Base-by-base conservation (phyloP, 306 rosid species). In the Senna tora region DNA sequence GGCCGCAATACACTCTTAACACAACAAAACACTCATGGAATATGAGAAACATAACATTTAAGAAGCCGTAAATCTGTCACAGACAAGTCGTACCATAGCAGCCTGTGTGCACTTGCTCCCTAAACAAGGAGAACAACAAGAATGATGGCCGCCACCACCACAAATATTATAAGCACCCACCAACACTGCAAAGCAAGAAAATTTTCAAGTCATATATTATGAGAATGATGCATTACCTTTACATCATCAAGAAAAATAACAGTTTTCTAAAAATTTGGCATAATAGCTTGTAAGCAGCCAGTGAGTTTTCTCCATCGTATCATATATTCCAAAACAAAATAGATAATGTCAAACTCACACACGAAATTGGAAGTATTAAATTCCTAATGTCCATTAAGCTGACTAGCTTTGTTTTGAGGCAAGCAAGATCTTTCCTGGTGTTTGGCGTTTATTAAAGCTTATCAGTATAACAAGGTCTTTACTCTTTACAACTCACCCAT, bases 161-260 rank as follows among this genome's bases (percentile, higher is more conserved):
- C 85, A 53, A 84, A 11, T 42, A 83, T 50, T 71, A 17, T 67
- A 70, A 86, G 56, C 83, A 79, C 78, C 95, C 91, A 89, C 88
- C 91, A 86, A 79, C 85, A 89, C 95, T 89, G 95, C 84, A 82
- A 55, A 46, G 58, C 16, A 84, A 78, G 52, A 80, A 42, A 66
- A 16, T 60, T 50, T 12, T 19, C 17, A 71, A 39, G 54, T 60
- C 67, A 68, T 16, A 34, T 34, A 52, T 28, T 46, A 43, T 43
- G 28, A 66, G 51, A 46, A 71, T 61, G 50, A 30, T 77, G 7
- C 13, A n/a, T n/a, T n/a, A n/a, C n/a, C n/a, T n/a, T n/a, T n/a
- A n/a, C n/a, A 55, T 74, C 39, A 39, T 58, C 61, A 38, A 61
- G 47, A 51, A 52, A 19, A 64, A 28, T 47, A 72, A 65, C 45